A percentile compares a stretch with the other conserved stretches of the same genome.
These are phyloP conservation scores for Schizosaccharomyces cryophilus DNA, from an alignment of 805 yeast genomes.

Conservation along the genomic window DNA sequence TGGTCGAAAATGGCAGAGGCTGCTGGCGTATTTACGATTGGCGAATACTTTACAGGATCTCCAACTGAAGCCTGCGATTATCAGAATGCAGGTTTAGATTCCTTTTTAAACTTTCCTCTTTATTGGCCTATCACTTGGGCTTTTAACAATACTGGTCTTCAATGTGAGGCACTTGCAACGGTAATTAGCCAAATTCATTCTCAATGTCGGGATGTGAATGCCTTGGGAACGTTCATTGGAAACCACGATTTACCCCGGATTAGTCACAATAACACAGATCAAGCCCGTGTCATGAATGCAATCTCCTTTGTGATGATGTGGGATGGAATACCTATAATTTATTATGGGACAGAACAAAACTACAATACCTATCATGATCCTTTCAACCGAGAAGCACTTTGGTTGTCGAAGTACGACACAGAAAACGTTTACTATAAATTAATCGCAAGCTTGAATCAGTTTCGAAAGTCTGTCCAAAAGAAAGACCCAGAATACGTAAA, in stretches of 20 bases:
- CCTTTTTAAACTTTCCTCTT: conserved; percentile 4
- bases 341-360: conserved; percentile 5
- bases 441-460: background rate
- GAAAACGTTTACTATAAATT: background rate
- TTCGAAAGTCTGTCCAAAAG: background rate
- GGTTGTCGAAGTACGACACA: conserved; percentile 3
- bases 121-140: conserved; percentile 1
- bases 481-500: background rate
- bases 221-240: conserved; percentile 4
- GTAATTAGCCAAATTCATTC: background rate
- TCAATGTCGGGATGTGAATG: background rate
- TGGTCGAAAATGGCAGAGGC: background rate
- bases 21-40: conserved; percentile 3
- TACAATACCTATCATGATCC: conserved; percentile 4
- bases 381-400: conserved; percentile 4
- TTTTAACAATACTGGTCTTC: background rate
- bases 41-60: conserved; percentile 2
- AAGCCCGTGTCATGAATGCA: conserved; percentile 1
- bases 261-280: conserved; percentile 2
- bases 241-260: conserved; percentile 5
- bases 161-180: background rate
- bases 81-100: conserved; percentile 3
- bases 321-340: conserved; percentile 5
- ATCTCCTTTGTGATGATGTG: conserved; percentile 1
- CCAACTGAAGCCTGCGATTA: conserved; percentile 2